phyloP scores from a whole-genome alignment of 2,329 filamentous ascomycete species.

The Hypoxylon sp. region DNA sequence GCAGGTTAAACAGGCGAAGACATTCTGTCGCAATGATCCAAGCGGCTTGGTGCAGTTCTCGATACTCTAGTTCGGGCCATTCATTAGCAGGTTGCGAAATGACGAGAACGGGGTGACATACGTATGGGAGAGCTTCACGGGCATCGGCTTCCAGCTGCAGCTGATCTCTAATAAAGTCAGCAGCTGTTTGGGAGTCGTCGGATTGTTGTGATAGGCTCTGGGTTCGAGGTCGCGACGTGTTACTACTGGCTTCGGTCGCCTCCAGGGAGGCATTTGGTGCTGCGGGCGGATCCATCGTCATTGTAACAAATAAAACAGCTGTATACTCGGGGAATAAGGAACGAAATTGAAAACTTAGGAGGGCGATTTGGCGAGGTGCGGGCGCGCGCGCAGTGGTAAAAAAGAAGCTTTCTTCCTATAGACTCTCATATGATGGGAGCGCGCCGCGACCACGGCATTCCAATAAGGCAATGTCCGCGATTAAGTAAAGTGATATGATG shows the following conservation, averaged over 20 bases:
- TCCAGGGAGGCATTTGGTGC: conserved; percentile 50
- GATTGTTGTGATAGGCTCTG: conserved; percentile 72
- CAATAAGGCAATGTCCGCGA: conserved; percentile 10
- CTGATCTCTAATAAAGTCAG: conserved; percentile 89
- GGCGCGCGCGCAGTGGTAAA: conserved; percentile 2
- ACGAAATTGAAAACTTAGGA: conserved; percentile 5
- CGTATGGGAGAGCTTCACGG: conserved; percentile 93
- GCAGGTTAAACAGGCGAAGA: conserved; percentile 96
- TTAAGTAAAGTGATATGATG: conserved; percentile 33
- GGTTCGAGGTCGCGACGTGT: conserved; percentile 59
- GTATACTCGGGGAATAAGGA: neutral
- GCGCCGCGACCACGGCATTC: conserved; percentile 24
- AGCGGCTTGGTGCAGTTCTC: conserved; percentile 93
- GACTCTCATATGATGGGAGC: conserved; percentile 12
- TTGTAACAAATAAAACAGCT: neutral
- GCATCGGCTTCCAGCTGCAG: conserved; percentile 94
- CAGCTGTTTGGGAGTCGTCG: conserved; percentile 78
- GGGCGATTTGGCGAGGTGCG: conserved; percentile 4
- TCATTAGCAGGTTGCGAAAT: conserved; percentile 39
- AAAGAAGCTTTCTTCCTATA: neutral
- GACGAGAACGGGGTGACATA: conserved; percentile 61
- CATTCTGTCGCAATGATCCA: conserved; percentile 86
- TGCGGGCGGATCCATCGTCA: conserved; percentile 57
- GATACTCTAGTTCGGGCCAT: conserved; percentile 77
- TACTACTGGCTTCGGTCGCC: conserved; percentile 42